These are phyloP conservation scores for Puccinia horiana DNA, from an alignment of 1,284 basidiomycete genomes.

Conservation along the genomic window DNA sequence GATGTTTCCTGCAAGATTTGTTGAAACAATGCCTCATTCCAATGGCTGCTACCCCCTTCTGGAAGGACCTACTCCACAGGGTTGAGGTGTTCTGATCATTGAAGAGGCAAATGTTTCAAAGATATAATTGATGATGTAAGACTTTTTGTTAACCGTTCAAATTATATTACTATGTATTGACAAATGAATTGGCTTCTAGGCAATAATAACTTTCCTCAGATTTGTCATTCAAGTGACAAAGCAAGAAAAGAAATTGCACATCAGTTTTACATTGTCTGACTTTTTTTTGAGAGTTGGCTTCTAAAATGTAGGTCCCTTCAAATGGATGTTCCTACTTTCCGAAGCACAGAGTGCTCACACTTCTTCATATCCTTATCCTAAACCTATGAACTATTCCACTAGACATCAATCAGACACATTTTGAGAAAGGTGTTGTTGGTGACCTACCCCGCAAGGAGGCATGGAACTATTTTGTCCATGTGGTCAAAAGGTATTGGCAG, in stretches of 20 bases:
- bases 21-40: no score
- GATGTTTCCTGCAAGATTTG: no score
- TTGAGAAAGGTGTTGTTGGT: not conserved
- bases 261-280: not conserved
- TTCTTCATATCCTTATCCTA: no score
- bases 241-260: not conserved
- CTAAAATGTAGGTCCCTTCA: not conserved
- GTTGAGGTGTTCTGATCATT: no score
- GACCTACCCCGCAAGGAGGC: conserved; percentile 6
- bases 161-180: no score
- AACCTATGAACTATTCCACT: no score
- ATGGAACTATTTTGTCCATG: not conserved
- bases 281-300: conserved; percentile 5
- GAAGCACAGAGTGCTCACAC: no score
- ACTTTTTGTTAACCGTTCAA: not conserved
- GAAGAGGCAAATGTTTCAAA: not conserved
- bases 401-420: not conserved
- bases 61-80: no score
- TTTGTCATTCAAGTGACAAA: not conserved
- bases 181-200: not conserved
- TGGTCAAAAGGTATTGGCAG: not conserved
- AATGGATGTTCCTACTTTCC: no score
- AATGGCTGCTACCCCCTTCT: no score
- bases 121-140: not conserved
- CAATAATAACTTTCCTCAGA: not conserved